A percentile compares a stretch with the other conserved stretches of the same genome.
phyloP scores from a whole-genome alignment of 768 basidiomycete genomes.

The Pisolithus tinctorius region DNA sequence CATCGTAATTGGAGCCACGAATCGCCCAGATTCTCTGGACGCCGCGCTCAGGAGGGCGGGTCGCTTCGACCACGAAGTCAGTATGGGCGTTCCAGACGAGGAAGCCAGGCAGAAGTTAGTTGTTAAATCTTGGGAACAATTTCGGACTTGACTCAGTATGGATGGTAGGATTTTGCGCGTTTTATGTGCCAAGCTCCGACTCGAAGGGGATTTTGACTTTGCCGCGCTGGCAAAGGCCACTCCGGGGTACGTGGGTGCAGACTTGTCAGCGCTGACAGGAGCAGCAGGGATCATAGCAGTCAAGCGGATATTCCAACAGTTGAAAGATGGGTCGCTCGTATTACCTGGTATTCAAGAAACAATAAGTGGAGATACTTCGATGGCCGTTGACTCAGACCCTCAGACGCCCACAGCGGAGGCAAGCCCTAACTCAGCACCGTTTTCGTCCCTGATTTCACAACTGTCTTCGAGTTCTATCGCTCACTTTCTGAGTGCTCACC shows the following conservation, averaged over 20 bases:
- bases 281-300: slow-evolving; percentile 96
- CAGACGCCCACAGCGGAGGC: slow-evolving; percentile 14
- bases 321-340: slow-evolving; percentile 59
- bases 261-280: slow-evolving; percentile 82
- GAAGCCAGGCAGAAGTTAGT: slow-evolving; percentile 82
- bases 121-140: not conserved
- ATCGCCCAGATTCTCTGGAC: slow-evolving; percentile 92
- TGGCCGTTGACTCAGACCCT: slow-evolving; percentile 31
- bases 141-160: not conserved
- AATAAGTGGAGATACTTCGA: slow-evolving; percentile 23
- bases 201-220: slow-evolving; percentile 89
- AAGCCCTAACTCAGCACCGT: slow-evolving; percentile 22
- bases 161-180: slow-evolving; percentile 77
- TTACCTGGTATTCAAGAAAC: slow-evolving; percentile 37
- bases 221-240: slow-evolving; percentile 81
- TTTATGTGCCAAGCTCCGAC: slow-evolving; percentile 72
- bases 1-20: slow-evolving; percentile 93
- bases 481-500: slow-evolving; percentile 84
- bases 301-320: slow-evolving; percentile 84
- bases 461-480: slow-evolving; percentile 68
- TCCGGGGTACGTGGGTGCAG: slow-evolving; percentile 96
- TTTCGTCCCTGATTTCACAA: slow-evolving; percentile 31
- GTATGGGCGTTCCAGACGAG: slow-evolving; percentile 95
- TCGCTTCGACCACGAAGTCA: slow-evolving; percentile 95
- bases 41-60: slow-evolving; percentile 90